Evolutionary conservation across 169 alveolate genomes (phyloP).

Genomic region (Plasmodium fragile): DNA sequence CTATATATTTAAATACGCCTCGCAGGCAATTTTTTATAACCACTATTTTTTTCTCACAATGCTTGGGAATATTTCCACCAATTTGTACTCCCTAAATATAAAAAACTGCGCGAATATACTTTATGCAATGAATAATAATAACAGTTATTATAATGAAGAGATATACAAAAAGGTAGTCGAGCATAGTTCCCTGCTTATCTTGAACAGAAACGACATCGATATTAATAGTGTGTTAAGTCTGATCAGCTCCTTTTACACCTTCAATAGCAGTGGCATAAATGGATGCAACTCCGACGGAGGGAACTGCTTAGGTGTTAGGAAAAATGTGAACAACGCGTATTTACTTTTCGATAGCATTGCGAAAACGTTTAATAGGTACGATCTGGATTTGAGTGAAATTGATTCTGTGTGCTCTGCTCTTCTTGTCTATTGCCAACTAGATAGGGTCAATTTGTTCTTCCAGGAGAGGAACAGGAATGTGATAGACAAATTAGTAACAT

Average conservation of each 20-base stretch:
- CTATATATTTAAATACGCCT: constrained; percentile 80
- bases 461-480: constrained; percentile 49
- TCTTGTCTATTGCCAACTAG: constrained; percentile 24
- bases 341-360: constrained; percentile 51
- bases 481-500: constrained; percentile 16
- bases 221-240: constrained; percentile 33
- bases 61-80: constrained; percentile 50
- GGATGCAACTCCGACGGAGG: not conserved
- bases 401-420: constrained; percentile 38
- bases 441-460: constrained; percentile 41
- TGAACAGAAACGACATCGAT: constrained; percentile 63
- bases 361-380: constrained; percentile 58
- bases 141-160: constrained; percentile 46
- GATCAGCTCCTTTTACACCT: constrained; percentile 28
- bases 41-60: constrained; percentile 77
- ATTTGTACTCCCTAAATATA: constrained; percentile 56
- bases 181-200: constrained; percentile 39
- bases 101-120: constrained; percentile 47
- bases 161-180: constrained; percentile 33
- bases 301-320: not conserved
- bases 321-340: constrained; percentile 25
- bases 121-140: constrained; percentile 66
- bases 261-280: not conserved
- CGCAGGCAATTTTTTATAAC: constrained; percentile 77
- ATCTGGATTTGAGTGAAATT: constrained; percentile 38